Base-by-base conservation (phyloP, 1,284 basidiomycete species). In the Cutaneotrichosporon sp. region DNA sequence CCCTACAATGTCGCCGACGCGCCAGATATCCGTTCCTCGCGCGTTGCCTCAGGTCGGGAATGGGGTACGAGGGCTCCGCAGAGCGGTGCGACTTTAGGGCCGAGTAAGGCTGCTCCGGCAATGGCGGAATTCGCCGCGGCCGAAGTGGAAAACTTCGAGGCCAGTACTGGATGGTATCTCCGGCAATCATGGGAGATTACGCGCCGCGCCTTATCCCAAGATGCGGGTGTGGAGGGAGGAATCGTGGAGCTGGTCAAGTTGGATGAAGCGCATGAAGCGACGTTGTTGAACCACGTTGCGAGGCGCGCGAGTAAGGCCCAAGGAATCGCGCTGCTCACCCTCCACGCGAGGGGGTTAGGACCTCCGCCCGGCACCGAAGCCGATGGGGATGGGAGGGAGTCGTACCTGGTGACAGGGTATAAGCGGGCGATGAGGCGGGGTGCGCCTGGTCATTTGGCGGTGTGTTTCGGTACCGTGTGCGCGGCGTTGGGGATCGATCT, bases 381-480 rank as follows among this genome's bases (percentile, higher is more conserved):
- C 6, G 58, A 63, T 50, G 50, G 49, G 55, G 61, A 34, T 22
- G 42, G 56, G 9, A n/a, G 46, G 56, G 68, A 60, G 18, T 68
- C 71, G 31, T 63, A 62, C 22, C 78, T 93, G 40, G 79, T 93
- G 30, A 86, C 89, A 42, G 80, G 79, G 49, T 86, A 90, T 74
- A 92, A 92, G 81, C 78, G 86, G 18, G 77, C 81, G 26, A 84
- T 92, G 4, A 83, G 91, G 58, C 82, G 81, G 42, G 89, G 88
- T 60, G 84, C 85, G 0, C 85, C 85, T 26, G 96, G 93, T 0
- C 94, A 99, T 80, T 83, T 97, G 53, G 90, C 93, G 0, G 82
- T 93, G 16, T 95, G 92, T 76, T 98, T 92, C 88, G 96, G 90
- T 3, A 84, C 92, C 0, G 82, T 99, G 57, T 89, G 90, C 1